Evolutionary conservation across 345 rosid genomes (phyloP).

Genomic region (Turnera subulata): DNA sequence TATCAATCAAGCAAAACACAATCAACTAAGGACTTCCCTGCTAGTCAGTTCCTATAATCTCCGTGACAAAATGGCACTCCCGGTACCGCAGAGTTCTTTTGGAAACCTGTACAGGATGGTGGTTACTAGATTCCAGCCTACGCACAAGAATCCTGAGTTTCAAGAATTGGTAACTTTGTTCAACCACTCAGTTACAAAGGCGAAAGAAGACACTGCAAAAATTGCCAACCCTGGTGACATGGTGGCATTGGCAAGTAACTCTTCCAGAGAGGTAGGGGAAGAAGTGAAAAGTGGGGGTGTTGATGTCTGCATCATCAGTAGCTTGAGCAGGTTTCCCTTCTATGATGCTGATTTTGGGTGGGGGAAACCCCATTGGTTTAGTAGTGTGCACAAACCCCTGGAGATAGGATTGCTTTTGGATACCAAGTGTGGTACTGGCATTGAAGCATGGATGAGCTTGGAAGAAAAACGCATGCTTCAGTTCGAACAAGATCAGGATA

Average conservation of each 20-base stretch:
- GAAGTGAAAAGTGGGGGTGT: background rate
- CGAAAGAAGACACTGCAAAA: conserved; percentile 3
- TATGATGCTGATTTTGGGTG: conserved; percentile 16
- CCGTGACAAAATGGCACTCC: background rate
- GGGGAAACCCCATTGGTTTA: conserved; percentile 16
- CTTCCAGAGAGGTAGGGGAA: background rate
- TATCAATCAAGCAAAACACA: background rate
- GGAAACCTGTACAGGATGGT: conserved; percentile 15
- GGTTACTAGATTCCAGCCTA: background rate
- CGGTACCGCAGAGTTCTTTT: conserved; percentile 1
- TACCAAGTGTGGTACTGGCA: conserved; percentile 9
- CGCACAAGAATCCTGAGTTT: background rate
- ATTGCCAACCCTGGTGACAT: background rate
- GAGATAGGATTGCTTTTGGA: conserved; percentile 6
- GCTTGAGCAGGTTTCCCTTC: conserved; percentile 9
- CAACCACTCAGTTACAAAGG: background rate
- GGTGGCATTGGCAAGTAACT: background rate
- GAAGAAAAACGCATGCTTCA: conserved; percentile 10
- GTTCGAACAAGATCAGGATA: conserved; percentile 12
- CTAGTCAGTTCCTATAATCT: conserved; percentile 9
- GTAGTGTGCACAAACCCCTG: conserved; percentile 11
- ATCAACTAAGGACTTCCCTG: conserved; percentile 3
- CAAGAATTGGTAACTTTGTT: conserved; percentile 1
- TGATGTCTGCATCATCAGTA: conserved; percentile 5
- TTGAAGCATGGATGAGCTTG: conserved; percentile 20